Evolutionary conservation across 1,284 basidiomycete genomes (phyloP).

Genomic region (Moesziomyces sp.): DNA sequence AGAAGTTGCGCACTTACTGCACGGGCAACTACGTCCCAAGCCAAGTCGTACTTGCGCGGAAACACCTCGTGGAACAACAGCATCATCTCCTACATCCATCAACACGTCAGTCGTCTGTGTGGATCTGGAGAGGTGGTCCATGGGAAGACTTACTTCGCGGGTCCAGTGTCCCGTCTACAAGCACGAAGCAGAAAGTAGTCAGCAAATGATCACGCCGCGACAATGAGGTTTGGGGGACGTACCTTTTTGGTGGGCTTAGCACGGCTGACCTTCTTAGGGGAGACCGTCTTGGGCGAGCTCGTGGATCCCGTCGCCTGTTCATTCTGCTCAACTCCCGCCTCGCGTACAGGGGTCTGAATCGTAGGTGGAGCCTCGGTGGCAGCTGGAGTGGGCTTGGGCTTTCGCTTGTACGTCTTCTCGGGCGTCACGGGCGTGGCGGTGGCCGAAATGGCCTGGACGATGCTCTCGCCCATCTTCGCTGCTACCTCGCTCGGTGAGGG

Average conservation of each 20-base stretch:
- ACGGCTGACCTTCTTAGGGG: not conserved
- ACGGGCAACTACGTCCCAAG: slow-evolving; percentile 16
- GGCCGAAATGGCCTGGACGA: no score
- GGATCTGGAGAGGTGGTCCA: no score
- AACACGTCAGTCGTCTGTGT: slow-evolving; percentile 1
- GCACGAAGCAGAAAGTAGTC: no score
- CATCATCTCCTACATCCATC: slow-evolving; percentile 25
- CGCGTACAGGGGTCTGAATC: not conserved
- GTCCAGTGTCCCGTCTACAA: slow-evolving; percentile 6
- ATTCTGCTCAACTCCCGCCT: not conserved
- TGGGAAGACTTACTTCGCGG: not conserved
- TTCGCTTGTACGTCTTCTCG: no score
- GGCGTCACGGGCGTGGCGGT: no score
- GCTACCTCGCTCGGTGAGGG: not conserved
- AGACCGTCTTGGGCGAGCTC: not conserved
- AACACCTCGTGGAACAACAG: slow-evolving; percentile 18
- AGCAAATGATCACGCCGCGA: not conserved
- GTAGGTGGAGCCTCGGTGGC: no score
- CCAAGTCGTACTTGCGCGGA: slow-evolving; percentile 2
- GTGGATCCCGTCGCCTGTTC: not conserved
- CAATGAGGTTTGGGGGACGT: not conserved
- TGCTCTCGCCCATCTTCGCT: no score
- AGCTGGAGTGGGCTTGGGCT: no score
- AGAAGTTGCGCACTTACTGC: slow-evolving; percentile 2
- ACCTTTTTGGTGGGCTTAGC: not conserved